Evolutionary conservation across 768 basidiomycete species (phyloP), one percentile per base, ranked within the genome.

Genomic region (Jaapia argillacea): DNA sequence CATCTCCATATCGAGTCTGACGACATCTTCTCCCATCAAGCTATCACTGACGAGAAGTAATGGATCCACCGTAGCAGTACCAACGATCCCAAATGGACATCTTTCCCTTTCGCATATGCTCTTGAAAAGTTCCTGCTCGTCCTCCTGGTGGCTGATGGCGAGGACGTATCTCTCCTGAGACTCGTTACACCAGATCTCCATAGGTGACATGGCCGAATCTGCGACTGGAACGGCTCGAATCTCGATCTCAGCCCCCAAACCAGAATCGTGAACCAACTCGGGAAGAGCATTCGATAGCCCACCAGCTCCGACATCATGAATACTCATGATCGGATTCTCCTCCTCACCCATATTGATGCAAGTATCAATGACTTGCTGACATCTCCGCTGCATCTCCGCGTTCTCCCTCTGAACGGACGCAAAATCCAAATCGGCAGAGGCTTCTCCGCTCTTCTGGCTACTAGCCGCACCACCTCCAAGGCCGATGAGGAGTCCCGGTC

Each of bases 181-280:
- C 64, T 99, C 96, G 63, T 99, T 99, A 59, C 96, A 98, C 96
- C 96, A 99, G 40, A 98, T 97, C 65, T 98, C 94, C 94, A 99
- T 97, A 0, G 96, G 96, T 3, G 89, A 92, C 88, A 99, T 89
- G 28, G 85, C 84, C 20, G 75, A 71, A 59, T 98, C 96, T 23
- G 90, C 94, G 31, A 96, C 80, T 21, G 89, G 72, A 5, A 99
- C 81, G 53, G 97, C 87, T 18, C 94, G 71, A 51, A 99, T 93
- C 66, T 99, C 96, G 56, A 98, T 92, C 3, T 58, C 70, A 1
- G 89, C 96, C 5, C 96, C 96, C 4, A 96, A 71, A n/a, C 73
- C 76, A 1, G 92, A 86, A 62, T 98, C 94, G 57, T 98, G 94
- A 2, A 99, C 96, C 36, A 99, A 68, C 61, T 99, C 96, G 0